Conservation (phyloP, 805 yeast genomes). For the Nakazawaea wyomingensis region DNA sequence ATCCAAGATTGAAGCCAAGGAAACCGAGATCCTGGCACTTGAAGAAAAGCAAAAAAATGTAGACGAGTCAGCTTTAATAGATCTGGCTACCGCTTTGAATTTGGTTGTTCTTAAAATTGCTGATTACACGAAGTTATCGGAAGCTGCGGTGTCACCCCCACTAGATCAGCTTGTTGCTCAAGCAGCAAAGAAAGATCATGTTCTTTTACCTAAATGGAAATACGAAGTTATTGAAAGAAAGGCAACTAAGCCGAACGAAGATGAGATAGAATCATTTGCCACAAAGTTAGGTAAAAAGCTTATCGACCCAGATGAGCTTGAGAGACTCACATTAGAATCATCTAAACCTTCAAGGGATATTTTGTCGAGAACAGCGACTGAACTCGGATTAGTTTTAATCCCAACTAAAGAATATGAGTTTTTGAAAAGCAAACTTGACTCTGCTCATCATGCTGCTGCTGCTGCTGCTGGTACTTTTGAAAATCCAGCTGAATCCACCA, state of each 20-base stretch:
- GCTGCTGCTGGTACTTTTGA: too few relatives aligned
- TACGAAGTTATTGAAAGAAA: constrained; percentile 10
- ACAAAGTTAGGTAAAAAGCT: constrained; percentile 4
- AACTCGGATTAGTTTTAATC: constrained; percentile 24
- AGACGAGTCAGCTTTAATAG: neutral
- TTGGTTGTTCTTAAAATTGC: constrained; percentile 7
- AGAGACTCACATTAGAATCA: neutral
- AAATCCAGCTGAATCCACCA: too few relatives aligned
- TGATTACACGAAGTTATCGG: constrained; percentile 5
- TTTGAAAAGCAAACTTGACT: constrained; percentile 1
- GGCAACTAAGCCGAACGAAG: constrained; percentile 6
- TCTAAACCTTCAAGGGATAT: constrained; percentile 21
- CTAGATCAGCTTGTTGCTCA: constrained; percentile 19
- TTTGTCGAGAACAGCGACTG: constrained; percentile 28
- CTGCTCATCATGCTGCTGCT: too few relatives aligned
- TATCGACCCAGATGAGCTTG: constrained; percentile 3
- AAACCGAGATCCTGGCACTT: neutral
- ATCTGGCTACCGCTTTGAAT: constrained; percentile 3
- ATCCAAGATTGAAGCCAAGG: neutral
- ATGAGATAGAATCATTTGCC: constrained; percentile 19
- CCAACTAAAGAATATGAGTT: constrained; percentile 22
- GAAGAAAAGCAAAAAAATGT: constrained; percentile 6
- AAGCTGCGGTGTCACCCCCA: constrained; percentile 19
- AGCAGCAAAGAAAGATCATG: constrained; percentile 17
- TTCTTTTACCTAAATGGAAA: constrained; percentile 15